These are phyloP conservation scores for Aphanoascus verrucosus DNA, from an alignment of 2,329 filamentous ascomycete species.

Conservation along the genomic window DNA sequence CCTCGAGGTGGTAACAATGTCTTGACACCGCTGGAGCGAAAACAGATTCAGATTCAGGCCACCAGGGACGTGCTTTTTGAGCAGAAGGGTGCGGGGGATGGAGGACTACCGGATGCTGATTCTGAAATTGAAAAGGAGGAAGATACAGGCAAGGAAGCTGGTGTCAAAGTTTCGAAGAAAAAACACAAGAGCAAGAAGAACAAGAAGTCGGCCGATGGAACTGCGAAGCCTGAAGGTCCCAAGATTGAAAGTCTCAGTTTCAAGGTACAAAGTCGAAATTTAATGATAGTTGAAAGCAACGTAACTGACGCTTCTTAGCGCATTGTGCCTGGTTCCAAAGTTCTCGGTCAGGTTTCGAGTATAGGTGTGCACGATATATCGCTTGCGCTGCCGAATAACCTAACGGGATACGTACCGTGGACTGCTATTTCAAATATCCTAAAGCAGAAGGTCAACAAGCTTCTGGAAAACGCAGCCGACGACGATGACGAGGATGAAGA, in stretches of 20 bases:
- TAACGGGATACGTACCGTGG: constrained; percentile 78
- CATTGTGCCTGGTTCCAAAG: constrained; percentile 70
- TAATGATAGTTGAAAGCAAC: background rate
- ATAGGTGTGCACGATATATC: constrained; percentile 71
- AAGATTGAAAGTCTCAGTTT: constrained; percentile 81
- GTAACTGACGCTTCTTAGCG: constrained; percentile 48
- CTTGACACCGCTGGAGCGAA: constrained; percentile 85
- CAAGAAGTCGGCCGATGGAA: constrained; percentile 42
- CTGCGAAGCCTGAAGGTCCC: constrained; percentile 44
- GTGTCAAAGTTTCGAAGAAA: constrained; percentile 32
- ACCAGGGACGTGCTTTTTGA: constrained; percentile 87
- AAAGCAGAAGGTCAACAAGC: constrained; percentile 60
- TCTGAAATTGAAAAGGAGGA: constrained; percentile 21
- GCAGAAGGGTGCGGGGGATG: constrained; percentile 51
- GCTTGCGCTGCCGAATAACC: constrained; percentile 81
- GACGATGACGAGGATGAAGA: constrained; percentile 44
- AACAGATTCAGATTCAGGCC: constrained; percentile 90
- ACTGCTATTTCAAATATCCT: constrained; percentile 80
- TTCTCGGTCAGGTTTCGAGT: constrained; percentile 74
- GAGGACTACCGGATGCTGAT: constrained; percentile 33
- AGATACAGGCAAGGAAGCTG: constrained; percentile 32
- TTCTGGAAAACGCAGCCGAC: constrained; percentile 50
- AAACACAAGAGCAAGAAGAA: constrained; percentile 36
- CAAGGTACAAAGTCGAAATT: constrained; percentile 50
- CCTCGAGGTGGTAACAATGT: constrained; percentile 85